Evolutionary conservation across 2,329 filamentous ascomycete species (phyloP).

Genomic region (Immersiporthe knoxdaviesiana): DNA sequence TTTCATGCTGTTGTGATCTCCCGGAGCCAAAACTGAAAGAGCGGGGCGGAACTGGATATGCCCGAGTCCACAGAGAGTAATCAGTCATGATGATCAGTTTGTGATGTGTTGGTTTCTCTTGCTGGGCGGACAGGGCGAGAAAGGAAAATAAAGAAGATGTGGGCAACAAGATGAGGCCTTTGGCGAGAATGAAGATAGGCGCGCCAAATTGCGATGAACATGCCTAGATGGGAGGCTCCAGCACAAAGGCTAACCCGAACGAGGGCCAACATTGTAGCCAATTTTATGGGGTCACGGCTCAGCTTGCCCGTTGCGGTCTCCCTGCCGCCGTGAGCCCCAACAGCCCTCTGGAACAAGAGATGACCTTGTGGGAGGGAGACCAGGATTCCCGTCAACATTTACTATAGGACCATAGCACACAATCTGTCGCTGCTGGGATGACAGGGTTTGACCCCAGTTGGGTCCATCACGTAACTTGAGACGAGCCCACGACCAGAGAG

Average conservation of each 20-base stretch:
- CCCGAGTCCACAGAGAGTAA: not conserved
- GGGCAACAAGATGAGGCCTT: not conserved
- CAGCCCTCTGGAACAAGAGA: not conserved
- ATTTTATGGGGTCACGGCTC: slow-evolving; percentile 31
- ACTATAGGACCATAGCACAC: not conserved
- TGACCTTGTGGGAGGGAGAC: slow-evolving; percentile 32
- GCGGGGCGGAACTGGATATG: not conserved
- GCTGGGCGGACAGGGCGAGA: not conserved
- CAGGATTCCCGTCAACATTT: not conserved
- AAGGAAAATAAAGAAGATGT: not conserved
- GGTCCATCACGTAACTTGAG: slow-evolving; percentile 48
- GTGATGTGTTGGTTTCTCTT: not conserved
- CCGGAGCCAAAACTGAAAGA: slow-evolving; percentile 17
- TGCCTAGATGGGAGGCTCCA: slow-evolving; percentile 24
- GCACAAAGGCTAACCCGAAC: slow-evolving; percentile 26
- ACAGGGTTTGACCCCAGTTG: slow-evolving; percentile 36
- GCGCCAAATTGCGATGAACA: slow-evolving; percentile 28
- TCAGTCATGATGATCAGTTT: not conserved
- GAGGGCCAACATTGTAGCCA: slow-evolving; percentile 13
- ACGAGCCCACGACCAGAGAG: slow-evolving; percentile 47
- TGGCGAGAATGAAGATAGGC: slow-evolving; percentile 17
- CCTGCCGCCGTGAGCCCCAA: slow-evolving; percentile 32
- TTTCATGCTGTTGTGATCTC: slow-evolving; percentile 27
- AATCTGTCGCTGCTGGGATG: slow-evolving; percentile 41
- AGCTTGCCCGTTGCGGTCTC: slow-evolving; percentile 37